Evolutionary conservation across 106 monocot genomes (phyloP), one percentile per base, ranked within the genome.

Genomic region (Platanthera guangdongensis): DNA sequence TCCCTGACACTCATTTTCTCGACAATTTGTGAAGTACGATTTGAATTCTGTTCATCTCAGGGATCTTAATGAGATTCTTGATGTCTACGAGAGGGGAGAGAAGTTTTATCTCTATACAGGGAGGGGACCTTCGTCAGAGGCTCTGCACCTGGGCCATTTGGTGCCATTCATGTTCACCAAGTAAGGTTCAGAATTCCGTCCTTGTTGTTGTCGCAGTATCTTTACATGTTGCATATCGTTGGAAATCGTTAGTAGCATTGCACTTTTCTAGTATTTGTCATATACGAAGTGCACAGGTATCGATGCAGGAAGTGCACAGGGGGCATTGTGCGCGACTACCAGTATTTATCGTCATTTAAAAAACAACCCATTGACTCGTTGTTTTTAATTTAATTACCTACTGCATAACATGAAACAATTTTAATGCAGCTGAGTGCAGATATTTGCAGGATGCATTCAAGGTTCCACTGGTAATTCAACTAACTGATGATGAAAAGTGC

Each of bases 141-240:
- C 96, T 1, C 78, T 97, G 81, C 97, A 97, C 84, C 75, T 97
- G 72, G 93, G 97, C 15, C 97, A 94, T 83, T 81, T 97, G 78
- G 83, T 97, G 46, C 97, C 97, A 30, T 97, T 97, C 85, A 97
- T 97, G 97, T 97, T 97, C 80, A 94, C 93, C 51, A 97, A 97
- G 97, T 97, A 72, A 72, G 12, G 0, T 51, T 72, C 51, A 51
- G 9, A 50, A 60, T 22, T n/a, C n/a, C n/a, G n/a, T n/a, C n/a
- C n/a, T n/a, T n/a, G n/a, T n/a, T n/a, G n/a, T n/a, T n/a, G n/a
- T n/a, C n/a, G n/a, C n/a, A n/a, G n/a, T n/a, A n/a, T n/a, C n/a
- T n/a, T n/a, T n/a, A n/a, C n/a, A n/a, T n/a, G n/a, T n/a, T n/a
- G n/a, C n/a, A n/a, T n/a, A n/a, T n/a, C n/a, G n/a, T n/a, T n/a